phyloP scores from a whole-genome alignment of 2,329 filamentous ascomycete species.

The Penicillium sp. region DNA sequence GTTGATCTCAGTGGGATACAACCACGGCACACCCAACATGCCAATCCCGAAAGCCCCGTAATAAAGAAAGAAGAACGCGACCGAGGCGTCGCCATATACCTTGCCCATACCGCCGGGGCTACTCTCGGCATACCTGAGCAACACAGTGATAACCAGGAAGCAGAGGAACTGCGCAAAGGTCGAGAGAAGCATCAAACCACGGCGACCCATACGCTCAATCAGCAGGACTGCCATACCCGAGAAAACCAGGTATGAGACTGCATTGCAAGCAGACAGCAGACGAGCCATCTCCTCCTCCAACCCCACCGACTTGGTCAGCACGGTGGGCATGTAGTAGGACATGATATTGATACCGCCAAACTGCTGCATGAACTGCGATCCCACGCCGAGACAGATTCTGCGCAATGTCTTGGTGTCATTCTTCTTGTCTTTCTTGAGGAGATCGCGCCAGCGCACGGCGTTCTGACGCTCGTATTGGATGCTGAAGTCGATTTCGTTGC shows the following conservation, averaged over 20 bases:
- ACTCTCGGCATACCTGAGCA: constrained; percentile 23
- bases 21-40: constrained; percentile 36
- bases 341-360: constrained; percentile 22
- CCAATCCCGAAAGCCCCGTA: constrained; percentile 14
- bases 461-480: constrained; percentile 50
- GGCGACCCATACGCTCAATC: constrained; percentile 49
- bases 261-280: constrained; percentile 47
- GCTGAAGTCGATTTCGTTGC: constrained; percentile 47
- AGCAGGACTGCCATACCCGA: constrained; percentile 43
- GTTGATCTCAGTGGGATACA: constrained; percentile 45
- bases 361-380: constrained; percentile 20
- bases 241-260: constrained; percentile 47
- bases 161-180: constrained; percentile 50
- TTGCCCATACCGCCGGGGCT: neutral
- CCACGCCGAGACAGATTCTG: constrained; percentile 14
- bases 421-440: constrained; percentile 7
- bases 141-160: constrained; percentile 49
- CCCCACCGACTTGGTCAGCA: constrained; percentile 45
- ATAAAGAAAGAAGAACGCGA: constrained; percentile 32
- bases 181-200: constrained; percentile 49
- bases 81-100: neutral
- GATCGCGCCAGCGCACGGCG: constrained; percentile 43
- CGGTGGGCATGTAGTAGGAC: constrained; percentile 29
- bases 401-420: constrained; percentile 21
- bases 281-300: constrained; percentile 38